A percentile compares a stretch with the other conserved stretches of the same genome.
phyloP scores from a whole-genome alignment of 225 moss, liverwort and hornwort genomes.

The Bryoerythrophyllum caledonicum region DNA sequence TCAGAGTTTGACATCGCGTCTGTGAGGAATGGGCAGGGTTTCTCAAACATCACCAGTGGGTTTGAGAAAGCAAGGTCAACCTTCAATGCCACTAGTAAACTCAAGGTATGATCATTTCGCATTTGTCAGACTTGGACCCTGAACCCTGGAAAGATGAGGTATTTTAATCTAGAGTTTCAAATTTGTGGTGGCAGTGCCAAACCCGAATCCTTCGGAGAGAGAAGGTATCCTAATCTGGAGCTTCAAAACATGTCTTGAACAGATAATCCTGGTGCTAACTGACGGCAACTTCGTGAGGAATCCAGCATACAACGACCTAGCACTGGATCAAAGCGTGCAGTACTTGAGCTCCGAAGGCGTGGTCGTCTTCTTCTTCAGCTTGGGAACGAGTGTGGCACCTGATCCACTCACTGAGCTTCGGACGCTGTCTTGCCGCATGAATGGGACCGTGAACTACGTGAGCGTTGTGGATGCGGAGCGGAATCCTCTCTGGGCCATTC shows the following conservation, averaged over 20 bases:
- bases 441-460: slow-evolving; percentile 45
- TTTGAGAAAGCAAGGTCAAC: slow-evolving; percentile 49
- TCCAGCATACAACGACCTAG: slow-evolving; percentile 30
- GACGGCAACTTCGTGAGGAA: slow-evolving; percentile 48
- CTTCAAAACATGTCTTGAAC: slow-evolving; percentile 11
- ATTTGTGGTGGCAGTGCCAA: too few relatives aligned
- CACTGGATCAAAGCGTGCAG: slow-evolving; percentile 39
- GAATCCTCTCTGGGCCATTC: slow-evolving; percentile 58
- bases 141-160: too few relatives aligned
- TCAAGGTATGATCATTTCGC: slow-evolving; percentile 32
- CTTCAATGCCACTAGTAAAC: slow-evolving; percentile 44
- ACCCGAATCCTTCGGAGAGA: too few relatives aligned
- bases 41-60: slow-evolving; percentile 48
- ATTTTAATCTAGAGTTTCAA: too few relatives aligned
- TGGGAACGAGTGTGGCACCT: slow-evolving; percentile 30
- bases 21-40: slow-evolving; percentile 38
- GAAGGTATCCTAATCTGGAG: neutral
- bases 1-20: slow-evolving; percentile 35
- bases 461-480: slow-evolving; percentile 36
- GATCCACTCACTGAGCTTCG: slow-evolving; percentile 48
- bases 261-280: slow-evolving; percentile 59
- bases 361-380: slow-evolving; percentile 45
- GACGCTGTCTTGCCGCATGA: slow-evolving; percentile 45
- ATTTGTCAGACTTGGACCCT: too few relatives aligned
- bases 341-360: slow-evolving; percentile 37